A percentile compares a stretch with the other conserved stretches of the same genome.
Conservation (phyloP, 1,284 basidiomycete species). For the Cryptococcus sp. region DNA sequence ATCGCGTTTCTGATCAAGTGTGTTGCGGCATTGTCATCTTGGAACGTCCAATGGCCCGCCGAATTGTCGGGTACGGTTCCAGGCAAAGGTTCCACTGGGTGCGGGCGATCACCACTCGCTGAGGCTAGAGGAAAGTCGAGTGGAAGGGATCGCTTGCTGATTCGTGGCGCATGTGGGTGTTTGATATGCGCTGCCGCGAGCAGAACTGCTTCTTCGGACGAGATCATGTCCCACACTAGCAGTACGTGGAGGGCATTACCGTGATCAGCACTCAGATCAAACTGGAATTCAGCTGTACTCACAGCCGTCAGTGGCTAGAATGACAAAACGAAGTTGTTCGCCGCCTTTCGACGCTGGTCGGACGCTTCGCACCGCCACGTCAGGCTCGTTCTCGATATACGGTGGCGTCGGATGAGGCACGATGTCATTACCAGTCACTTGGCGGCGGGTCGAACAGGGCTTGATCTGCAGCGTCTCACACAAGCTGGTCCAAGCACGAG, state of each 20-base stretch:
- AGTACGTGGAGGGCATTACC: background rate
- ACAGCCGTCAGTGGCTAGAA: background rate
- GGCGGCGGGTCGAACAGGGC: no score
- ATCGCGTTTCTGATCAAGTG: background rate
- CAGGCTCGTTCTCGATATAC: background rate
- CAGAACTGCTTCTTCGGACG: slow-evolving; percentile 86
- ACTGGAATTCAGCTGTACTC: no score
- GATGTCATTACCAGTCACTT: no score
- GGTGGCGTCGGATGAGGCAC: background rate
- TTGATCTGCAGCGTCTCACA: no score
- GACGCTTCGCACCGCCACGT: background rate
- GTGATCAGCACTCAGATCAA: background rate
- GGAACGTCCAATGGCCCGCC: background rate
- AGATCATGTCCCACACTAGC: slow-evolving; percentile 79
- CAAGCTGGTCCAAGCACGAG: no score
- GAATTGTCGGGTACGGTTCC: background rate
- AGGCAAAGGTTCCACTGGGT: background rate
- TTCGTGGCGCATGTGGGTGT: no score
- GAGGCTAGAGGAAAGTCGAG: background rate
- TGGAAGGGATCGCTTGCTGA: no score
- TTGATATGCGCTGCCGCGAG: slow-evolving; percentile 83
- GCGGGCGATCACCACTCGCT: background rate
- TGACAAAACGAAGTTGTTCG: background rate
- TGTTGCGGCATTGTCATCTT: background rate
- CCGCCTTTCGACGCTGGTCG: no score